Evolutionary conservation across 495 filamentous ascomycete genomes (phyloP), one percentile per base, ranked within the genome.

Genomic region (Penicillium cataractarum): DNA sequence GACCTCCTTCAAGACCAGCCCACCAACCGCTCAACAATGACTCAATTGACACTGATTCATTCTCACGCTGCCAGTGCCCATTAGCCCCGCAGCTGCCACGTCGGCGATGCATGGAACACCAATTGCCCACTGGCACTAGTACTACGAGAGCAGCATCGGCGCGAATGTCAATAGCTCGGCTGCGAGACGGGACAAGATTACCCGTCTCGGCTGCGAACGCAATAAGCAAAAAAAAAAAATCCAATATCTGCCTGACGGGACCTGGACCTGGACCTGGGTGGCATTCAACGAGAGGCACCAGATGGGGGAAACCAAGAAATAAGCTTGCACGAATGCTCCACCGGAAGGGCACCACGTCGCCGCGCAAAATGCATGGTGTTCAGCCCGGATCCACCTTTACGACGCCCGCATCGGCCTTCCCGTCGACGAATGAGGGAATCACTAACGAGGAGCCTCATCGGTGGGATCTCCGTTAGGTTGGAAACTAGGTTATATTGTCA

Each of bases 361-460:
- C 27, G 37, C 48, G 29, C 40, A 21, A 33, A 32, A 61, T 65
- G 58, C 63, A 50, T 56, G 52, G 51, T 19, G 57, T 61, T 48
- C 58, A 55, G 56, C 56, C 62, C 57, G 40, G 44, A 12, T 51
- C 57, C 57, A 59, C 57, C 33, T 44, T 51, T 48, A 59, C 44
- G 32, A 49, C 46, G 31, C 29, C 51, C 31, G 29, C 51, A 54
- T 54, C 51, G 51, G 51, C 32, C 51, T 17, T 33, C 10, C 51
- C 51, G 51, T 54, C 21, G 29, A 32, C 51, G 24, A 35, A 33
- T 37, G n/a, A 32, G 31, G 29, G 21, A 54, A 54, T 29, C 26
- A 35, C 29, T 33, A 37, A 54, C 31, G 51, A 50, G 22, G 44
- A 39, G 52, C 33, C 31, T 35, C 52, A 55, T 32, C 52, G 13